A percentile compares a stretch with the other conserved stretches of the same genome.
These are phyloP conservation scores for Rutidosis leptorrhynchoides DNA, from an alignment of 129 eudicot genomes.

Conservation along the genomic window DNA sequence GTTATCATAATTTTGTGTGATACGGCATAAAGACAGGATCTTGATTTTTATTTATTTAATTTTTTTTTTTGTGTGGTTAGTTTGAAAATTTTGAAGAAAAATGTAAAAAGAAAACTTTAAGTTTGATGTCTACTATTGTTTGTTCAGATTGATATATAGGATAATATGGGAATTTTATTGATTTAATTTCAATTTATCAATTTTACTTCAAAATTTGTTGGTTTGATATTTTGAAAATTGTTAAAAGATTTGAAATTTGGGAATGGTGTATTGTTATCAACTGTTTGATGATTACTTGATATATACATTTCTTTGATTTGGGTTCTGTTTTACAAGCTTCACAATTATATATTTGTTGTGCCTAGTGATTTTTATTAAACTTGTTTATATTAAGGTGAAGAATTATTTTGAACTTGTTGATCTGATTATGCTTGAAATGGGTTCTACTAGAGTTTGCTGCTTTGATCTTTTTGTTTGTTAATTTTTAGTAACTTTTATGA, in stretches of 20 bases:
- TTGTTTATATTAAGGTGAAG: neutral
- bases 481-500: conserved; percentile 1
- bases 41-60: neutral
- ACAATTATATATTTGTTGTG: neutral
- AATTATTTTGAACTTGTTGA: neutral
- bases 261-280: neutral
- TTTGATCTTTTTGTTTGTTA: neutral
- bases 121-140: neutral
- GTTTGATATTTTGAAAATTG: neutral
- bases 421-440: neutral
- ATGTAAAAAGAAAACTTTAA: neutral
- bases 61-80: too few species aligned
- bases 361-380: neutral
- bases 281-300: neutral
- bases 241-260: neutral
- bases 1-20: neutral
- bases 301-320: neutral
- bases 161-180: conserved; percentile 1
- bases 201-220: conserved; percentile 6
- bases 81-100: neutral
- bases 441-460: neutral
- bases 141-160: too few species aligned
- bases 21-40: neutral
- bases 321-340: neutral
- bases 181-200: too few species aligned